Evolutionary conservation across 805 yeast genomes (phyloP), one percentile per base, ranked within the genome.

Genomic region (Sungouiella thailandica): DNA sequence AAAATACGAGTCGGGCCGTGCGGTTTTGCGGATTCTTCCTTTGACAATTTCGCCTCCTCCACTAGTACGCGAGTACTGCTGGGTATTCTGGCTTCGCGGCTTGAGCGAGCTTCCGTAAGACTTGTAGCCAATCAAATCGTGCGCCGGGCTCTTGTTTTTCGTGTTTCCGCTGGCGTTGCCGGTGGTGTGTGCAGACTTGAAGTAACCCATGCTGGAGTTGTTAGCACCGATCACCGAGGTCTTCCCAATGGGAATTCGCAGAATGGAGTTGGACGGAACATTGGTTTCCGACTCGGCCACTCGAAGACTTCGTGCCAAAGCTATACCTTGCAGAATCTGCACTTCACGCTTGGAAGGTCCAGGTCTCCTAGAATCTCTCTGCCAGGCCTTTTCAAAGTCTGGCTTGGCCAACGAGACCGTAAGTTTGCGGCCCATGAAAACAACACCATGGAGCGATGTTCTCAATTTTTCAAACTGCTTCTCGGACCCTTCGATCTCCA

Each of bases 381-480:
- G 55, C 80, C 80, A 72, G 13, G 57, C 50, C 16, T 61, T 62
- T 8, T 40, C 28, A 28, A 59, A 48, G 56, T 60, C 83, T 0
- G 78, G 78, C 44, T 70, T 75, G 3, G 97, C 96, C 28, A 61
- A 54, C 33, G 71, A 76, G 7, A 90, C 59, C 2, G 66, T 64
- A 23, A 90, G 56, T 34, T 70, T 75, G 17, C 81, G 68, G 2
- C 95, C 95, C 70, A 83, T 86, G 58, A 71, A 90, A 17, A 72
- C 73, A 2, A 82, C 74, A 19, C 89, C 93, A 52, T 86, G 74
- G 43, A 85, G 70, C 1, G 83, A 64, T 5, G 60, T 54, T 37
- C 71, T 70, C 32, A 90, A 57, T 29, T 72, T 73, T 1, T 57
- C 60, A 35, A 70, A 76, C 23, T 68, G 63, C 14, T 60, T 57